phyloP scores from a whole-genome alignment of 2,329 filamentous ascomycete genomes.

The Colletotrichum caudatum region DNA sequence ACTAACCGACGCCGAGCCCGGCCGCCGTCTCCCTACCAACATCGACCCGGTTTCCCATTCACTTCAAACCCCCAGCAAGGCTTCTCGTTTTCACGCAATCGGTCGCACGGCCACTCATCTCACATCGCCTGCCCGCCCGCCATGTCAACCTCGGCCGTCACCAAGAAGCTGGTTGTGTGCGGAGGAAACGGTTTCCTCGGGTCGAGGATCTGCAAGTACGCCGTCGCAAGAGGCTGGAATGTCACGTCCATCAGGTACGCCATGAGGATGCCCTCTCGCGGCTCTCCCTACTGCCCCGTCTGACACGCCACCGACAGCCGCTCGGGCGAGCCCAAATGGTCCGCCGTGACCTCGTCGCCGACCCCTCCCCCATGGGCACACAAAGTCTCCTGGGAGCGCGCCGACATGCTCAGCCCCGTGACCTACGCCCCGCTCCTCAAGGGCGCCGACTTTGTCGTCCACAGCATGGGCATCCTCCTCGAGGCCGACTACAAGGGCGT shows the following conservation, averaged over 20 bases:
- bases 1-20: conserved; percentile 30
- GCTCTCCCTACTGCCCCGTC: conserved; percentile 31
- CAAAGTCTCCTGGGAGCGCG: conserved; percentile 87
- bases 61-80: background rate
- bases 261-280: conserved; percentile 19
- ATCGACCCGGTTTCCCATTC: conserved; percentile 21
- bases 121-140: conserved; percentile 43
- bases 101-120: background rate
- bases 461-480: conserved; percentile 94
- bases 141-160: conserved; percentile 65
- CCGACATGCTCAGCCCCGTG: conserved; percentile 85
- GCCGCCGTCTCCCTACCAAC: conserved; percentile 4
- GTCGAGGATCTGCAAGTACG: conserved; percentile 89
- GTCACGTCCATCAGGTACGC: conserved; percentile 90
- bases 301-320: conserved; percentile 68
- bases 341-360: conserved; percentile 77
- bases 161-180: conserved; percentile 88
- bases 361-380: conserved; percentile 83
- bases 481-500: conserved; percentile 99
- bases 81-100: conserved; percentile 4
- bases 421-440: conserved; percentile 83
- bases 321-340: conserved; percentile 90
- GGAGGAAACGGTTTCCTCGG: conserved; percentile 95
- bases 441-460: conserved; percentile 86
- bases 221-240: conserved; percentile 86